Percentiles rank a stretch among this genome's conserved stretches.
These are phyloP conservation scores for Nemania bipapillata DNA, from an alignment of 2,329 filamentous ascomycete species.

Conservation along the genomic window DNA sequence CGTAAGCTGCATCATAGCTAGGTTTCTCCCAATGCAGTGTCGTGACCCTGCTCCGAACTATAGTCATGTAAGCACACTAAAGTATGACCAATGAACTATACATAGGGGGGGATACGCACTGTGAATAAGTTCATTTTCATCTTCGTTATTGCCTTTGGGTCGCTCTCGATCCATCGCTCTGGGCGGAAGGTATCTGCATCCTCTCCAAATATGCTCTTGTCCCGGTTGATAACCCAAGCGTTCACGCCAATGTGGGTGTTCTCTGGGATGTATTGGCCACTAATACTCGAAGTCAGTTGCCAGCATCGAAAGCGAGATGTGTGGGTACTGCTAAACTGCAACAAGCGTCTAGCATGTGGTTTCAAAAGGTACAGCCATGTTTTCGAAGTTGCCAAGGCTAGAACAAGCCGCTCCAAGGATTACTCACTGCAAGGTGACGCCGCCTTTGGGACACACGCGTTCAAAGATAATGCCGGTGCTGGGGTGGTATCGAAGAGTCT, in stretches of 20 bases:
- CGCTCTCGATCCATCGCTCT: slow-evolving; percentile 60
- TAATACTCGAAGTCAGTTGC: not conserved
- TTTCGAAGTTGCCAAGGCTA: no score
- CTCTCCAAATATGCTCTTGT: slow-evolving; percentile 65
- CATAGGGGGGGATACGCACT: not conserved
- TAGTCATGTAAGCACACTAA: not conserved
- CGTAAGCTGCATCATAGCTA: slow-evolving; percentile 36
- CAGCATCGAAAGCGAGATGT: not conserved
- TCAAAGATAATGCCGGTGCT: slow-evolving; percentile 69
- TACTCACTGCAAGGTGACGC: slow-evolving; percentile 58
- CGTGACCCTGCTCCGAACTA: slow-evolving; percentile 33
- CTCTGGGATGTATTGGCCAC: slow-evolving; percentile 43
- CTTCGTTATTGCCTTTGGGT: slow-evolving; percentile 7
- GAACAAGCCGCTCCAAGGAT: no score
- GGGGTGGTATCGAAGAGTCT: slow-evolving; percentile 58
- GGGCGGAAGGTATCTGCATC: slow-evolving; percentile 67
- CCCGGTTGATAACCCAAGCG: slow-evolving; percentile 69
- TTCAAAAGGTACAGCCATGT: not conserved
- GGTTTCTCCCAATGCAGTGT: slow-evolving; percentile 34
- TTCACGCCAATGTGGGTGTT: slow-evolving; percentile 69
- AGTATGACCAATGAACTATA: not conserved
- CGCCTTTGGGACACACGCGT: slow-evolving; percentile 67
- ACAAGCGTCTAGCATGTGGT: not conserved
- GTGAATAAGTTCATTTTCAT: slow-evolving; percentile 34
- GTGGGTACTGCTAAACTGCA: not conserved